Percentiles rank a stretch among this genome's conserved stretches.
phyloP scores from a whole-genome alignment of 129 eudicot genomes.

The Flaveria trinervia region DNA sequence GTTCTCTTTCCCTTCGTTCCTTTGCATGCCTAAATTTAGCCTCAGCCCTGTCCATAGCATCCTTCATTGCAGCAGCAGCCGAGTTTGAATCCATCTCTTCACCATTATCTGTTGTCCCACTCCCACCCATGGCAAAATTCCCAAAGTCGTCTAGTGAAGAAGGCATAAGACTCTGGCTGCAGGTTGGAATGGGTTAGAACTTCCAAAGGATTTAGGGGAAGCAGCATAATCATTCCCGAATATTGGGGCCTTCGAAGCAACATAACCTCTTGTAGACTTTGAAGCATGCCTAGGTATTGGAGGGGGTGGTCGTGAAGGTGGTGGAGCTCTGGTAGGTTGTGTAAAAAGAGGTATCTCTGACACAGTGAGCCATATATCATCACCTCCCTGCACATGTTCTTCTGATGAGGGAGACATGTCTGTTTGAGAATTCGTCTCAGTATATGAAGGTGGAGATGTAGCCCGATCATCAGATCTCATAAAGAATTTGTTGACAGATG shows the following conservation, averaged over 20 bases:
- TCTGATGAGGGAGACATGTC: constrained; percentile 36
- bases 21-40: constrained; percentile 91
- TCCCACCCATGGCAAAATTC: constrained; percentile 65
- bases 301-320: constrained; percentile 98
- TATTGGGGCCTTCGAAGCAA: constrained; percentile 46
- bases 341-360: constrained; percentile 92
- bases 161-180: constrained; percentile 37
- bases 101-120: constrained; percentile 28
- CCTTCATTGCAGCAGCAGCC: constrained; percentile 90
- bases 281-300: constrained; percentile 63
- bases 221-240: constrained; percentile 39
- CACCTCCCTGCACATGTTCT: constrained; percentile 43
- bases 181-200: constrained; percentile 48
- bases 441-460: constrained; percentile 61
- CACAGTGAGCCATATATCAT: constrained; percentile 87
- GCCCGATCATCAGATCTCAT: constrained; percentile 40
- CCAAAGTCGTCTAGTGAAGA: constrained; percentile 78
- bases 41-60: constrained; percentile 93
- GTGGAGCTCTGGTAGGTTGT: constrained; percentile 86
- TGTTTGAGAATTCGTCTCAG: not conserved
- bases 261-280: constrained; percentile 53
- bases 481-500: constrained; percentile 23
- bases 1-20: constrained; percentile 83
- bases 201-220: constrained; percentile 51
- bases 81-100: constrained; percentile 63